phyloP scores from a whole-genome alignment of 345 rosid species.

The thale cress (Arabidopsis thaliana) region TAIR10.1 NC_003075.7:14841001-14841500 shows the following conservation, averaged over 20 bases:
- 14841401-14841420: slow-evolving; percentile 25
- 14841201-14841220: not conserved
- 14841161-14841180: slow-evolving; percentile 10
- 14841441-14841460: slow-evolving; percentile 17
- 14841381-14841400: not conserved
- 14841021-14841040: slow-evolving; percentile 17
- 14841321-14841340: not conserved
- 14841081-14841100: slow-evolving; percentile 27
- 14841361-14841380: not conserved
- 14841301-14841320: not conserved
- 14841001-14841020: slow-evolving; percentile 1
- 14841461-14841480: slow-evolving; percentile 26
- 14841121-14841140: not conserved
- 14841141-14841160: not conserved
- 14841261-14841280: too few relatives aligned
- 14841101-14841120: slow-evolving; percentile 29
- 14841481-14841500: slow-evolving; percentile 19
- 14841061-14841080: slow-evolving; percentile 34
- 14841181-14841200: not conserved
- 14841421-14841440: not conserved
- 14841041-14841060: slow-evolving; percentile 5
- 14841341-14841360: not conserved
- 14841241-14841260: not conserved
- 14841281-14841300: not conserved
- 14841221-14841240: not conserved